A percentile compares a stretch with the other conserved stretches of the same genome.
phyloP scores from a whole-genome alignment of 2,329 filamentous ascomycete genomes.

The Penicillium sp. region DNA sequence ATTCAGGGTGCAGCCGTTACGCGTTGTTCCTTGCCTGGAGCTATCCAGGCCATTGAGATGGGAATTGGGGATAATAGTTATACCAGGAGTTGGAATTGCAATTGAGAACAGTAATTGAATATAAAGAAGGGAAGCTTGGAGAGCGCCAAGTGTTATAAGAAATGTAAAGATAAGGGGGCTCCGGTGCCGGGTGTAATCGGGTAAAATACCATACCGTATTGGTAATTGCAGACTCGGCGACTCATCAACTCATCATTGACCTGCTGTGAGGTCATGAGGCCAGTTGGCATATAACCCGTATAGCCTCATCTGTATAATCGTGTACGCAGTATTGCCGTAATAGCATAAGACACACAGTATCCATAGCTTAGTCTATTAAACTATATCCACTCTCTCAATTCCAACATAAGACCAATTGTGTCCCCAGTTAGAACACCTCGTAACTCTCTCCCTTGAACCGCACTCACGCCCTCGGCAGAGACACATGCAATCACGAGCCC shows the following conservation, averaged over 20 bases:
- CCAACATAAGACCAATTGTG: not conserved
- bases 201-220: slow-evolving; percentile 5
- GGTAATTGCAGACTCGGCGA: not conserved
- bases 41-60: not conserved
- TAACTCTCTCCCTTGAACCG: not conserved
- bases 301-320: not conserved
- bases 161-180: not conserved
- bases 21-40: not conserved
- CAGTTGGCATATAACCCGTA: not conserved
- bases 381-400: not conserved
- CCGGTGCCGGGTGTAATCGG: slow-evolving; percentile 5
- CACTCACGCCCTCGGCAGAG: not conserved
- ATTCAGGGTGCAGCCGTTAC: slow-evolving; percentile 10
- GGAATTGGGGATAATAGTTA: not conserved
- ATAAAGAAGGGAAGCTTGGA: not conserved
- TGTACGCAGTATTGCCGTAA: slow-evolving; percentile 2
- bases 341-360: not conserved
- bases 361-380: not conserved
- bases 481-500: slow-evolving; percentile 1
- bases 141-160: not conserved
- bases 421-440: not conserved
- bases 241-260: slow-evolving; percentile 10
- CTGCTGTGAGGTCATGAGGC: slow-evolving; percentile 5
- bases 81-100: not conserved
- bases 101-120: not conserved